Evolutionary conservation across 148 eudicot genomes (phyloP), one percentile per base, ranked within the genome.

Genomic region (Rhododendron griersonianum): DNA sequence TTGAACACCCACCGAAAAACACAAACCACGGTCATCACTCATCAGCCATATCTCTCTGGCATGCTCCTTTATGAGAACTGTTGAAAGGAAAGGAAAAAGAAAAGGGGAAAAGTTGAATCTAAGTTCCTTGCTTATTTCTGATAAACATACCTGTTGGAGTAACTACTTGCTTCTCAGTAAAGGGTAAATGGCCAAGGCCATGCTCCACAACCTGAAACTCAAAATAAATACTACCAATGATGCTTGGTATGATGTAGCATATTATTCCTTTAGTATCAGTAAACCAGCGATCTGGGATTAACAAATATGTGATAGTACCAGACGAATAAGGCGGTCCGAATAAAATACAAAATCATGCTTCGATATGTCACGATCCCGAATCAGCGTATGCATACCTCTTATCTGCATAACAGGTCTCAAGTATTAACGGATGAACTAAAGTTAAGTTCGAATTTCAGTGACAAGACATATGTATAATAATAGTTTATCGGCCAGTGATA

Each of bases 131-230:
- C 37, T 59, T 41, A 14, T 21, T 47, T 15, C 37, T 65, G 37
- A 55, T 28, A 41, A 87, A 39, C 80, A 86, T 83, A 95, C 99
- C 98, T 90, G 99, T 96, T 44, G 99, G 99, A 87, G 99, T 96
- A 81, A 91, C 89, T 13, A 96, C 86, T 91, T 95, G 99, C 91
- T 91, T 96, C 90, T 96, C 98, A 61, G 97, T 96, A 89, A 96
- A 96, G 50, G 99, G 99, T 84, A 96, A 92, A 87, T 96, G 95
- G 83, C 99, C 99, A 93, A 96, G 99, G 78, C 99, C 99, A 92
- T 96, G 99, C 92, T 96, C 99, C 84, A 95, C 99, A 84, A 96
- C 99, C 99, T 96, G 92, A 86, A 86, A 87, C 35, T 39, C 61
- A 88, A 89, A 88, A 71, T 44, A 53, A 61, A 83, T 37, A 61